Evolutionary conservation across 768 basidiomycete genomes (phyloP).

Genomic region (Pleurotus tuoliensis): DNA sequence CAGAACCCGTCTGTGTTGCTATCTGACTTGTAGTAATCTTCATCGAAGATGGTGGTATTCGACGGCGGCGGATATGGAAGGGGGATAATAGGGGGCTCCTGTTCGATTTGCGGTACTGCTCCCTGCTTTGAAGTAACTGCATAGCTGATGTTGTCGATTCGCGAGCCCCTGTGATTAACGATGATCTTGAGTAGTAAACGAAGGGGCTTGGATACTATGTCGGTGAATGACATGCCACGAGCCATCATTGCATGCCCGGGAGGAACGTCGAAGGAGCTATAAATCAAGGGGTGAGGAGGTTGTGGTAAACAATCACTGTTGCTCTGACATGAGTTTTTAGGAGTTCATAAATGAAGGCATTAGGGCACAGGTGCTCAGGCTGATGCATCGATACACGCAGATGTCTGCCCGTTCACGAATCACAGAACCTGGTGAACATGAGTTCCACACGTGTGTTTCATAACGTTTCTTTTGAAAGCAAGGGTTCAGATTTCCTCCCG

Average conservation of each 20-base stretch:
- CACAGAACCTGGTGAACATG: slow-evolving; percentile 1
- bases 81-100: neutral
- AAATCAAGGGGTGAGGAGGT: neutral
- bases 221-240: neutral
- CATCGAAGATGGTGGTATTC: slow-evolving; percentile 18
- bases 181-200: slow-evolving; percentile 1
- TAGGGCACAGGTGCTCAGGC: neutral
- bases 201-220: neutral
- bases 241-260: neutral
- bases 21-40: slow-evolving; percentile 27
- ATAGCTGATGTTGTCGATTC: slow-evolving; percentile 1
- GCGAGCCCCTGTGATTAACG: neutral
- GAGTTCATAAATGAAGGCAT: neutral
- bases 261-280: neutral
- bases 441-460: slow-evolving; percentile 7
- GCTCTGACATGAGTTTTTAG: neutral
- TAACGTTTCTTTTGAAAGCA: slow-evolving; percentile 4
- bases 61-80: neutral
- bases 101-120: neutral
- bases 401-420: neutral
- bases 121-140: neutral
- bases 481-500: neutral
- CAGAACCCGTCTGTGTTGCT: slow-evolving; percentile 46
- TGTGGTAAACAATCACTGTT: neutral
- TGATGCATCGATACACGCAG: slow-evolving; percentile 2